Evolutionary conservation across 2,329 filamentous ascomycete genomes (phyloP), one percentile per base, ranked within the genome.

Genomic region (Trichoderma breve): DNA sequence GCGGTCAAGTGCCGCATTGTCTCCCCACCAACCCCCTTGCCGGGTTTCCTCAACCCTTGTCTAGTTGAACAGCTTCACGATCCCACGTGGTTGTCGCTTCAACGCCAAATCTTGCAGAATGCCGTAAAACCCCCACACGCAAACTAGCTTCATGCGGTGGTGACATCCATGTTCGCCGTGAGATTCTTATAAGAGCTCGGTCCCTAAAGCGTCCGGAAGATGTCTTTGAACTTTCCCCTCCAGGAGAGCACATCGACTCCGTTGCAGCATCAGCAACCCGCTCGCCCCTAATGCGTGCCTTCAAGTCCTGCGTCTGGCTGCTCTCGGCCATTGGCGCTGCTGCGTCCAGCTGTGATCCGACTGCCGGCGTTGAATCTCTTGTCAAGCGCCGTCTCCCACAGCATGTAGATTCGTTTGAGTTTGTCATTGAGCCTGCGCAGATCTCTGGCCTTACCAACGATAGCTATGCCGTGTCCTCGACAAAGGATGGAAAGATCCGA

Each of bases 361-460:
- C 70, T 14, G 63, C 67, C 11, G 74, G 74, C 12, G 67, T 75
- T 26, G 71, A 73, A 4, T 67, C 73, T 30, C 72, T 75, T 14
- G 57, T 75, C 66, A 72, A 70, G 30, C 74, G 74, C 47, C 73
- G 74, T 53, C 73, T 75, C 15, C 74, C 74, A 28, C 43, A 73
- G 6, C 74, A 75, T 53, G 71, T 58, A 24, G 62, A 73, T 14
- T 58, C 65, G 64, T 75, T 75, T 51, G 63, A 73, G 36, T 70
- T 75, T 36, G 30, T 34, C 28, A 61, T 75, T 6, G 63, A 53
- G 21, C 30, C 60, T 4, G 24, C 62, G 12, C 63, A 68, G 9
- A 30, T 18, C 43, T 67, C 71, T 12, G 7, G 11, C 39, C 9
- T 53, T 6, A 11, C 53, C 47, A 66, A 70, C 55, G 74, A 75